Percentiles rank a stretch among this genome's conserved stretches.
These are phyloP conservation scores for Psilocybe azurescens DNA, from an alignment of 768 basidiomycete genomes.

Conservation along the genomic window DNA sequence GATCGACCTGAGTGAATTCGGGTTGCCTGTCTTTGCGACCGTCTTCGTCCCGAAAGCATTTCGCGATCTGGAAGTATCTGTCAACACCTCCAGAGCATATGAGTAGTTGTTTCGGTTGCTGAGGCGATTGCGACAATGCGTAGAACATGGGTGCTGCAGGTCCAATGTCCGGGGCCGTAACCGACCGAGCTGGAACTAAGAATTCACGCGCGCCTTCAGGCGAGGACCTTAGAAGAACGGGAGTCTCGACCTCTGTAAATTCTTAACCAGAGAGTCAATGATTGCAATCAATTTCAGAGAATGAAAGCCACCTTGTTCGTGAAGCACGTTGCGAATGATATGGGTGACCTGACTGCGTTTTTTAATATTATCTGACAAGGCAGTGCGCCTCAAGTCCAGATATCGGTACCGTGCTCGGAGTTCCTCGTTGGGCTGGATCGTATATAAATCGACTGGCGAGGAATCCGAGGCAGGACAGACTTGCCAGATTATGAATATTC, in stretches of 20 bases:
- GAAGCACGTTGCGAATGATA: conserved; percentile 71
- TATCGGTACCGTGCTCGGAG: conserved; percentile 85
- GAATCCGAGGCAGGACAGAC: conserved; percentile 33
- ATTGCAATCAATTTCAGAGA: background rate
- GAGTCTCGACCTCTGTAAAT: conserved; percentile 94
- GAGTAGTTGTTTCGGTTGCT: conserved; percentile 94
- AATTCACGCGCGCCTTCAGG: conserved; percentile 96
- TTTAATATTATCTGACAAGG: conserved; percentile 78
- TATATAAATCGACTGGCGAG: conserved; percentile 14
- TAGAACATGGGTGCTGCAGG: conserved; percentile 63
- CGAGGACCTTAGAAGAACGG: conserved; percentile 86
- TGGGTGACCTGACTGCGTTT: conserved; percentile 85
- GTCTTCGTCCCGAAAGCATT: conserved; percentile 96
- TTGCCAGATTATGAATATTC: conserved; percentile 74
- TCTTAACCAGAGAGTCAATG: conserved; percentile 46
- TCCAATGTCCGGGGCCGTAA: conserved; percentile 26
- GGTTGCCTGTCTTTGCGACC: conserved; percentile 95
- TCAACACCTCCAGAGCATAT: conserved; percentile 91
- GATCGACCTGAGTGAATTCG: conserved; percentile 96
- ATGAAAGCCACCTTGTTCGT: conserved; percentile 62
- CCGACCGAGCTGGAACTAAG: conserved; percentile 79
- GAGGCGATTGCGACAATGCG: conserved; percentile 92
- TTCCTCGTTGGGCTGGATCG: conserved; percentile 79
- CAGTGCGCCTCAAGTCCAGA: conserved; percentile 84
- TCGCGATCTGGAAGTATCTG: conserved; percentile 91